Conservation (phyloP, 495 filamentous ascomycete species). For the Neurospora cerealis region DNA sequence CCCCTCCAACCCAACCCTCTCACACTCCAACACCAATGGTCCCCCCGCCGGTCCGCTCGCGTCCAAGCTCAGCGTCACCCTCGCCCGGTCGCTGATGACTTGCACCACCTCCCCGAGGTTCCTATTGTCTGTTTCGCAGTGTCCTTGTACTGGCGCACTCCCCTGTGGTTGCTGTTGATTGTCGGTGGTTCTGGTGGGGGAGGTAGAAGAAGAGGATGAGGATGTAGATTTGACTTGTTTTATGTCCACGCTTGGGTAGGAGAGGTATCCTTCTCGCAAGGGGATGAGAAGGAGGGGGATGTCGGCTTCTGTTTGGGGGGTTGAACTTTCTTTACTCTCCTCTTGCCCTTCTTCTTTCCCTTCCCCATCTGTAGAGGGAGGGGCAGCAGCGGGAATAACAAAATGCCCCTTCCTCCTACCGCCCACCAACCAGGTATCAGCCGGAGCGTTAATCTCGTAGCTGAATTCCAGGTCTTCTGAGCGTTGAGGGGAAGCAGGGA, state of each 20-base stretch:
- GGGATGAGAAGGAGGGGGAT: conserved; percentile 66
- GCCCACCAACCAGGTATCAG: conserved; percentile 76
- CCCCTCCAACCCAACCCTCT: conserved; percentile 29
- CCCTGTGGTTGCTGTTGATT: neutral
- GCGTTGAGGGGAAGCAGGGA: conserved; percentile 20
- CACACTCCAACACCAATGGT: conserved; percentile 52
- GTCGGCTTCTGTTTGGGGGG: conserved; percentile 33
- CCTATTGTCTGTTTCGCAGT: conserved; percentile 71
- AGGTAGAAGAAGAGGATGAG: neutral
- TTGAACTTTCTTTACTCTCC: conserved; percentile 27
- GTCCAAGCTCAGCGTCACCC: conserved; percentile 68
- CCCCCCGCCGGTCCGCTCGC: conserved; percentile 50
- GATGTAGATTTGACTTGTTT: conserved; percentile 34
- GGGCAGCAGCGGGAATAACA: conserved; percentile 32
- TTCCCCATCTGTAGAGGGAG: neutral
- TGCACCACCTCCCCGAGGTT: conserved; percentile 67
- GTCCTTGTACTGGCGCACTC: neutral
- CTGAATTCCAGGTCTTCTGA: conserved; percentile 60
- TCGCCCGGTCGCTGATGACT: conserved; percentile 63
- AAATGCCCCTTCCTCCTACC: conserved; percentile 74
- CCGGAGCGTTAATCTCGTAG: conserved; percentile 68
- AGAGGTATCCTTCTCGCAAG: conserved; percentile 61
- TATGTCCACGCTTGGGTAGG: conserved; percentile 72
- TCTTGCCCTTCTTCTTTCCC: neutral
- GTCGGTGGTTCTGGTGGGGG: neutral